These are phyloP conservation scores for Albizia julibrissin DNA, from an alignment of 306 rosid genomes.

Conservation along the genomic window DNA sequence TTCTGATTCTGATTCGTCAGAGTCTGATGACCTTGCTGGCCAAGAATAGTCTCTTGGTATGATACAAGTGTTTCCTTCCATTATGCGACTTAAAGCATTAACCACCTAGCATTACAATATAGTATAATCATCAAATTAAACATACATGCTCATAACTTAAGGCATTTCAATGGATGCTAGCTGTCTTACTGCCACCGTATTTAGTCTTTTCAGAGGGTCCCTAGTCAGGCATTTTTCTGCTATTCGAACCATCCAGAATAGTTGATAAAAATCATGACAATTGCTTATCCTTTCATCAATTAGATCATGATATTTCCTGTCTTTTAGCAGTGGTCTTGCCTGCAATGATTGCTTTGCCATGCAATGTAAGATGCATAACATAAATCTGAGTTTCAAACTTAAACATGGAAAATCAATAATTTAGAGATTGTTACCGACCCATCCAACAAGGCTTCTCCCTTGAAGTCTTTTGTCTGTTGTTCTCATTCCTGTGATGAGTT, in stretches of 20 bases:
- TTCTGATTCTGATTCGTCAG: conserved; percentile 29
- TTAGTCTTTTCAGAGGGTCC: conserved; percentile 1
- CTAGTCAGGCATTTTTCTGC: background rate
- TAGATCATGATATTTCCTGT: background rate
- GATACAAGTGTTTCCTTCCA: conserved; percentile 46
- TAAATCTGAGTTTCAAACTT: background rate
- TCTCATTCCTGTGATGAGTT: conserved; percentile 81
- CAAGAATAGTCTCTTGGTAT: conserved; percentile 44
- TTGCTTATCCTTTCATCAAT: background rate
- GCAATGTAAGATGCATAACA: background rate
- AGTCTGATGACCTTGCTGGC: conserved; percentile 54
- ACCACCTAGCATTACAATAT: conserved; percentile 53
- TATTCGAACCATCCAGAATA: conserved; percentile 1
- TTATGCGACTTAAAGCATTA: conserved; percentile 45
- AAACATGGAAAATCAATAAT: background rate
- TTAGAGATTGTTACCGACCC: conserved; percentile 78
- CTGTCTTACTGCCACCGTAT: background rate
- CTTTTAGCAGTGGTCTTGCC: background rate
- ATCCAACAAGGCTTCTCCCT: conserved; percentile 88
- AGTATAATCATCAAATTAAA: too few relatives aligned
- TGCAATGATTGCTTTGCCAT: background rate
- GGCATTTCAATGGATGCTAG: background rate
- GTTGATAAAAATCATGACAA: background rate
- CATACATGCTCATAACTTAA: too few relatives aligned
- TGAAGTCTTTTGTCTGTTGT: conserved; percentile 71